Base-by-base conservation (phyloP, 1,139 yeast species). In the Saccharomyces hybrid region DNA sequence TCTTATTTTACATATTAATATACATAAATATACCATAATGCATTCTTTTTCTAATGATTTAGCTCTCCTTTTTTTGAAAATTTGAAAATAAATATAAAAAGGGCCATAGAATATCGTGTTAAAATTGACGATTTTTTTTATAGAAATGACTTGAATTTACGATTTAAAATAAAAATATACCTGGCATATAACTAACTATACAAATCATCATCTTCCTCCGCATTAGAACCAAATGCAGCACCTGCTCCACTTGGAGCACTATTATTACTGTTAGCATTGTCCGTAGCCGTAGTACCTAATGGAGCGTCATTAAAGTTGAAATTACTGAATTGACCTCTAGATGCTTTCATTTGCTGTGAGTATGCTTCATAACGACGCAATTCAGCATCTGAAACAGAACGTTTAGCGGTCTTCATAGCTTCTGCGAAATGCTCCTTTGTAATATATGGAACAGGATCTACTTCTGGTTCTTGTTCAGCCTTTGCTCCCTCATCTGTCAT, bases 371-470 rank as follows among this genome's bases (percentile, higher is more conserved):
- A 95, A 76, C 99, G 93, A 76, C 99, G 93, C 68, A 95, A 82
- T 75, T 95, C 99, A 49, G 97, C 87, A 70, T 95, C 99, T 49
- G 95, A 85, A 55, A 95, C 99, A 54, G 97, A 90, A 68, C 98
- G 88, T 75, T 90, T 87, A 54, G 99, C 99, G 1, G 98, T 90
- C 83, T 91, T 90, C 99, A 95, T 95, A 51, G 99, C 99, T 77
- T 93, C 99, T 74, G 95, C 96, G 67, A 95, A 89, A 72, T 90
- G 96, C 53, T 85, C 85, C 69, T 88, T 86, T 46, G 96, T 88
- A 67, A 95, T 93, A 73, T 74, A 95, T 66, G 99, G 99, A 64
- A 95, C 99, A 46, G 96, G 93, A 69, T 93, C 98, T 66, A 81
- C 88, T 59, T 78, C 87, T 60, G 81, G 85, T 52, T 59, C 64